Evolutionary conservation across 2,329 filamentous ascomycete genomes (phyloP).

Genomic region (Sphaerostilbella broomeana): DNA sequence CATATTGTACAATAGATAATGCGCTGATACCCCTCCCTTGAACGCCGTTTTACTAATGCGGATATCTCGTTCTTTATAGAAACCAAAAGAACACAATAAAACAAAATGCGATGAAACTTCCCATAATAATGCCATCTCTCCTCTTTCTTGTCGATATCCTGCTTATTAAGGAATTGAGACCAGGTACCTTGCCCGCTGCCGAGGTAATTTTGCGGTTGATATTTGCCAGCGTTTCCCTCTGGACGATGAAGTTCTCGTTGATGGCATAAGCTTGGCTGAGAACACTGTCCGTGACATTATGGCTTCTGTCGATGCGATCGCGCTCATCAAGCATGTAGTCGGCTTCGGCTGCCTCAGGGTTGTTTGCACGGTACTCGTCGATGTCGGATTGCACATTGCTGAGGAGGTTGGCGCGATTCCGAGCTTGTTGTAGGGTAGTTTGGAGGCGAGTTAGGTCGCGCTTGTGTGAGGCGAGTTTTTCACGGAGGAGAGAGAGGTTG

Average conservation of each 20-base stretch:
- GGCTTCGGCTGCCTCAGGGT: slow-evolving; percentile 76
- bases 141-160: slow-evolving; percentile 93
- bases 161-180: slow-evolving; percentile 84
- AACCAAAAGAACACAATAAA: slow-evolving; percentile 82
- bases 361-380: slow-evolving; percentile 74
- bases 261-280: slow-evolving; percentile 94
- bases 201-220: slow-evolving; percentile 87
- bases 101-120: slow-evolving; percentile 83
- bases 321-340: slow-evolving; percentile 97
- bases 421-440: slow-evolving; percentile 65
- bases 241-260: slow-evolving; percentile 81
- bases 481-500: slow-evolving; percentile 84
- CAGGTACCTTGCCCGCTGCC: slow-evolving; percentile 85
- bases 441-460: slow-evolving; percentile 74
- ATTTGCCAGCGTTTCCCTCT: slow-evolving; percentile 79
- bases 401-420: slow-evolving; percentile 83
- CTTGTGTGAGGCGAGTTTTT: slow-evolving; percentile 81
- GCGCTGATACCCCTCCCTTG: slow-evolving; percentile 31
- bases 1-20: slow-evolving; percentile 29
- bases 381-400: slow-evolving; percentile 90
- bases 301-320: slow-evolving; percentile 75
- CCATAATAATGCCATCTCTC: slow-evolving; percentile 90
- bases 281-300: slow-evolving; percentile 83
- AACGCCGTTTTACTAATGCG: slow-evolving; percentile 27
- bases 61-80: slow-evolving; percentile 40